These are phyloP conservation scores for Aspergillus carlsbadensis DNA, from an alignment of 495 filamentous ascomycete species.

Conservation along the genomic window DNA sequence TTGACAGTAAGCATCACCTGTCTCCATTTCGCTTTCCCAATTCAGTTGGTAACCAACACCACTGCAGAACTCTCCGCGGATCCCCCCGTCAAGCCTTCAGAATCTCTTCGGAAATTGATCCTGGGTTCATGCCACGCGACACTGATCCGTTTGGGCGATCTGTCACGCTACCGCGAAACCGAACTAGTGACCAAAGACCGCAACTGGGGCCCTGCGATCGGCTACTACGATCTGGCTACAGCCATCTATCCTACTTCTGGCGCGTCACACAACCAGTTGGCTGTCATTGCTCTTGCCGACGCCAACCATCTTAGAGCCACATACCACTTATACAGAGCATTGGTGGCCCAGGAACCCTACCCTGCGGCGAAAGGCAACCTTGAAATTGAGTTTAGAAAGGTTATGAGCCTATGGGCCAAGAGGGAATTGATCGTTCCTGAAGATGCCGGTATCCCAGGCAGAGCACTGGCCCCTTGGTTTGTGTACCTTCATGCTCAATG, in stretches of 20 bases:
- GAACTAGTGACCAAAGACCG: conserved; percentile 61
- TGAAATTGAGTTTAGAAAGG: conserved; percentile 75
- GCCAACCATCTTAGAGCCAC: conserved; percentile 76
- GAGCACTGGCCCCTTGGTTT: conserved; percentile 73
- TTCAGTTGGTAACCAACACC: conserved; percentile 29
- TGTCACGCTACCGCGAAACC: conserved; percentile 85
- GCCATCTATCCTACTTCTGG: conserved; percentile 77
- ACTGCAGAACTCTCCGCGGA: conserved; percentile 37
- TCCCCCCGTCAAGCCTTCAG: conserved; percentile 40
- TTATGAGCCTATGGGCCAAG: conserved; percentile 59
- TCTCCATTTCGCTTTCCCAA: conserved; percentile 1
- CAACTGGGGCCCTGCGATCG: conserved; percentile 76
- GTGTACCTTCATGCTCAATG: conserved; percentile 83
- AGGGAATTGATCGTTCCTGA: conserved; percentile 54
- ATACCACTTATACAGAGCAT: conserved; percentile 84
- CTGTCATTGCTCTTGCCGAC: conserved; percentile 76
- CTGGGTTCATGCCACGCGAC: conserved; percentile 78
- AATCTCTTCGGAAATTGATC: conserved; percentile 54
- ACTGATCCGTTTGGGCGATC: conserved; percentile 83
- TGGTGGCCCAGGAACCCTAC: conserved; percentile 70
- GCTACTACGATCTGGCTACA: conserved; percentile 81
- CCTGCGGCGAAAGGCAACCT: conserved; percentile 72
- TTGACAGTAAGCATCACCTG: conserved; percentile 47
- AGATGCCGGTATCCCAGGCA: conserved; percentile 49
- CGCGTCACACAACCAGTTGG: conserved; percentile 82